Evolutionary conservation across 768 basidiomycete genomes (phyloP).

Genomic region (Pleurotus citrinopileatus): DNA sequence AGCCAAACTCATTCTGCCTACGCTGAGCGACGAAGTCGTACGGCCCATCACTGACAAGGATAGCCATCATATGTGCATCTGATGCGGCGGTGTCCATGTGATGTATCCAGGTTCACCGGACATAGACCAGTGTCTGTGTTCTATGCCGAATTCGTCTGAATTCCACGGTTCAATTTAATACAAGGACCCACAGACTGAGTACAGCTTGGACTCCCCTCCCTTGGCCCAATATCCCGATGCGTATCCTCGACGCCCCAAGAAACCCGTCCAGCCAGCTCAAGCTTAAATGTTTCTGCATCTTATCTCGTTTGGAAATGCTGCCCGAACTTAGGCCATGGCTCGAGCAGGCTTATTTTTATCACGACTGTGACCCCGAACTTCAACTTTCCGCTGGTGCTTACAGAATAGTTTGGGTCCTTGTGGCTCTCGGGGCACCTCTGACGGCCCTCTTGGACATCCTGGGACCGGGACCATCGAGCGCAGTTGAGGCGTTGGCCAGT

Average conservation of each 20-base stretch:
- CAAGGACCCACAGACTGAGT: constrained; percentile 6
- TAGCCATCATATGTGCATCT: not conserved
- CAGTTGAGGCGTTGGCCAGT: constrained; percentile 22
- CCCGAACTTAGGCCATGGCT: constrained; percentile 35
- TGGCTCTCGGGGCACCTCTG: constrained; percentile 34
- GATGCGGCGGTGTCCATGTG: not conserved
- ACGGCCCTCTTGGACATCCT: constrained; percentile 33
- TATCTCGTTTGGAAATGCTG: constrained; percentile 35
- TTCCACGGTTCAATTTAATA: not conserved
- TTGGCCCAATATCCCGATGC: not conserved
- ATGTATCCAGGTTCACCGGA: not conserved
- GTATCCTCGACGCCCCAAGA: constrained; percentile 27
- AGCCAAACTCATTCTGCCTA: too few species aligned
- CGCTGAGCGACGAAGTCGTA: too few species aligned
- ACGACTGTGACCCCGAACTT: constrained; percentile 21
- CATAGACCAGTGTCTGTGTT: not conserved
- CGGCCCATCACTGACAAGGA: too few species aligned
- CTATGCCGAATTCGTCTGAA: not conserved
- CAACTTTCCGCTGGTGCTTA: constrained; percentile 18
- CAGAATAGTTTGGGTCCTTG: constrained; percentile 31
- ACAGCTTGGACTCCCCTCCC: not conserved
- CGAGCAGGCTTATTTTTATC: constrained; percentile 23
- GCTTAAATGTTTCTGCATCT: constrained; percentile 31
- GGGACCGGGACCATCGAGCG: constrained; percentile 31
- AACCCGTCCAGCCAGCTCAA: constrained; percentile 34